These are phyloP conservation scores for Sistotremastrum suecicum DNA, from an alignment of 768 basidiomycete genomes.

Conservation along the genomic window DNA sequence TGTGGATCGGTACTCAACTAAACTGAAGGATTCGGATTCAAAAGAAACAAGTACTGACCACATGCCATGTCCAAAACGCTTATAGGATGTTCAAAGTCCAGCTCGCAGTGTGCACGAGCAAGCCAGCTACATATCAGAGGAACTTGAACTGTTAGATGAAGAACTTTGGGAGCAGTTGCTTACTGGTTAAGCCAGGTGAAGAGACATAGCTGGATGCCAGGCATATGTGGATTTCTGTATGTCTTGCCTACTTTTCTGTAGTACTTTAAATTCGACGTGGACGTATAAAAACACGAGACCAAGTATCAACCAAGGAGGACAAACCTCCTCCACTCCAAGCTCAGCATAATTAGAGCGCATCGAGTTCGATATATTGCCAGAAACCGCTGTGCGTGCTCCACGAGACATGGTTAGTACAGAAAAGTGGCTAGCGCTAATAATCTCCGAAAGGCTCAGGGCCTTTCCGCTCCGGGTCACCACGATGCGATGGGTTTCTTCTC, in stretches of 20 bases:
- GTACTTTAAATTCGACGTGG: conserved; percentile 25
- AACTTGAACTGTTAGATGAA: conserved; percentile 17
- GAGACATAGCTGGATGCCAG: conserved; percentile 43
- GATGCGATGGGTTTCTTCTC: no score
- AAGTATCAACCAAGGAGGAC: conserved; percentile 4
- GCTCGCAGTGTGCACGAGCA: conserved; percentile 23
- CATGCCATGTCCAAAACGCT: conserved; percentile 48
- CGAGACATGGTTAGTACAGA: conserved; percentile 10
- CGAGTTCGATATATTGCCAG: conserved; percentile 22
- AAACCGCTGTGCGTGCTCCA: conserved; percentile 11
- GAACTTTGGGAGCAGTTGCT: conserved; percentile 4
- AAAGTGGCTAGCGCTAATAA: neutral
- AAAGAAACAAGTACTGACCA: conserved; percentile 15
- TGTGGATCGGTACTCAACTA: conserved; percentile 1
- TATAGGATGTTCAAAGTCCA: conserved; percentile 18
- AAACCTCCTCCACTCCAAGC: conserved; percentile 46
- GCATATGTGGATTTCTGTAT: conserved; percentile 64
- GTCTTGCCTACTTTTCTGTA: conserved; percentile 50
- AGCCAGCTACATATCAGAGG: conserved; percentile 17
- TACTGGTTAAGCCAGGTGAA: conserved; percentile 40
- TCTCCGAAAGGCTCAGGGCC: no score
- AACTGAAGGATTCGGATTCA: neutral
- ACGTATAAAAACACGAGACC: neutral
- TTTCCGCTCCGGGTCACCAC: no score
- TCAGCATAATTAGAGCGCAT: conserved; percentile 38